Conservation (phyloP, 2,329 filamentous ascomycete species). For the Botryotinia calthae region DNA sequence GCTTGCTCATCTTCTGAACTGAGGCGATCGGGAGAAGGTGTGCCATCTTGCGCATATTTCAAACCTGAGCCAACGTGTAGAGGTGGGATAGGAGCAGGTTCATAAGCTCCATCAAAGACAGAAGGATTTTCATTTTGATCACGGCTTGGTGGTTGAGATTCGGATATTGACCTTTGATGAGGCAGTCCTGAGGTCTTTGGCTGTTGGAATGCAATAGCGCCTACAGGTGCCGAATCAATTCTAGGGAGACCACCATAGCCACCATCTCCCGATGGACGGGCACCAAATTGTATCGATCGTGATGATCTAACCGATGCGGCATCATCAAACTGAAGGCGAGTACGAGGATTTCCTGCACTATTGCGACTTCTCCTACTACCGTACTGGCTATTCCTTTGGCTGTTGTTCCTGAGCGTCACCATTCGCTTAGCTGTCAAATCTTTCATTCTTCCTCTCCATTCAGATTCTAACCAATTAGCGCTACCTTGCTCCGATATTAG, state of each 20-base stretch:
- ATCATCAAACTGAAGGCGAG: slow-evolving; percentile 58
- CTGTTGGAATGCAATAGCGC: slow-evolving; percentile 33
- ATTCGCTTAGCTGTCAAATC: slow-evolving; percentile 81
- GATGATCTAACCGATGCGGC: slow-evolving; percentile 50
- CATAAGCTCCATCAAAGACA: slow-evolving; percentile 34
- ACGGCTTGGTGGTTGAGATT: slow-evolving; percentile 34
- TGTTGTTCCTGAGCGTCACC: slow-evolving; percentile 55
- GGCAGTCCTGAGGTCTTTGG: slow-evolving; percentile 18
- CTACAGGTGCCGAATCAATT: slow-evolving; percentile 53
- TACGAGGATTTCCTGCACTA: slow-evolving; percentile 51
- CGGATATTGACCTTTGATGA: slow-evolving; percentile 38
- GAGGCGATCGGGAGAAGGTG: slow-evolving; percentile 50
- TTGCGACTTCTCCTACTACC: slow-evolving; percentile 57
- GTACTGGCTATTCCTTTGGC: slow-evolving; percentile 43
- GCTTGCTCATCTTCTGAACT: slow-evolving; percentile 58
- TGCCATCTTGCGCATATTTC: slow-evolving; percentile 46
- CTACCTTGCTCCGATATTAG: slow-evolving; percentile 79
- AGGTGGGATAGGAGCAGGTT: slow-evolving; percentile 31
- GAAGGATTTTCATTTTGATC: slow-evolving; percentile 29
- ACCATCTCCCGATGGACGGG: slow-evolving; percentile 26
- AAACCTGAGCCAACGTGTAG: slow-evolving; percentile 39
- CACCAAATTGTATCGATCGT: slow-evolving; percentile 44
- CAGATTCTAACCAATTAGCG: slow-evolving; percentile 73
- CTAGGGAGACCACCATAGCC: slow-evolving; percentile 35
- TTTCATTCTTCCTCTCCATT: slow-evolving; percentile 88